phyloP scores from a whole-genome alignment of 129 eudicot species.

The Saposhnikovia divaricata region DNA sequence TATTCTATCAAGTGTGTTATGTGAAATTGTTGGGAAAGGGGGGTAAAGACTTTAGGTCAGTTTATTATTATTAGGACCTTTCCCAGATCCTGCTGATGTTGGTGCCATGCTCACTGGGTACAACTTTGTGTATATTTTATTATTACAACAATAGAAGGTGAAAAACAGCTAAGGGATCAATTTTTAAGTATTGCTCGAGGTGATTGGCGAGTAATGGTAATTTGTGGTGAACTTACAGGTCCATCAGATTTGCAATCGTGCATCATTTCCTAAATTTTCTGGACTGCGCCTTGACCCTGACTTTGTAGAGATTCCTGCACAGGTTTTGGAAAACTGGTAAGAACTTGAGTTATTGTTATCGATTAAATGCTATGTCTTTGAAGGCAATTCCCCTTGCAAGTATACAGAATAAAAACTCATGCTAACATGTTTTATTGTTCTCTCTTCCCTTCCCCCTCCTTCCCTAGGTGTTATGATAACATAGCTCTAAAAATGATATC shows the following conservation, averaged over 20 bases:
- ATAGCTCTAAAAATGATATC: constrained; percentile 65
- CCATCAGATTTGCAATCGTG: constrained; percentile 79
- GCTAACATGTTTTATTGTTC: background rate
- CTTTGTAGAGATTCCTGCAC: constrained; percentile 91
- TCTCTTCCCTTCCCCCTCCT: constrained; percentile 12
- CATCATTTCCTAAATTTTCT: constrained; percentile 75
- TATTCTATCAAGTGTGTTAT: background rate
- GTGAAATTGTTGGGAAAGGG: background rate
- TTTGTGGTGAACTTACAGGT: constrained; percentile 42
- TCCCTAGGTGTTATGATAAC: constrained; percentile 73
- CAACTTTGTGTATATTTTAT: background rate
- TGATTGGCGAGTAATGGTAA: background rate
- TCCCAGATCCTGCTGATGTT: background rate
- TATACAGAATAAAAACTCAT: background rate
- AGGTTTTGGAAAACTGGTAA: constrained; percentile 76
- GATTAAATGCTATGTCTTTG: background rate
- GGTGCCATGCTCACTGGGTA: background rate
- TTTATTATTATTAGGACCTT: background rate
- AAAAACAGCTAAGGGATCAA: background rate
- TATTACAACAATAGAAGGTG: background rate
- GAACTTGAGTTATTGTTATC: background rate
- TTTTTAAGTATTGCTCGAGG: background rate
- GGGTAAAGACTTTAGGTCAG: background rate
- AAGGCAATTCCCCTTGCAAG: background rate
- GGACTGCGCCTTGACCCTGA: constrained; percentile 95